Conservation (phyloP, 1,284 basidiomycete genomes). For the Fomitiporia mediterranea region DNA sequence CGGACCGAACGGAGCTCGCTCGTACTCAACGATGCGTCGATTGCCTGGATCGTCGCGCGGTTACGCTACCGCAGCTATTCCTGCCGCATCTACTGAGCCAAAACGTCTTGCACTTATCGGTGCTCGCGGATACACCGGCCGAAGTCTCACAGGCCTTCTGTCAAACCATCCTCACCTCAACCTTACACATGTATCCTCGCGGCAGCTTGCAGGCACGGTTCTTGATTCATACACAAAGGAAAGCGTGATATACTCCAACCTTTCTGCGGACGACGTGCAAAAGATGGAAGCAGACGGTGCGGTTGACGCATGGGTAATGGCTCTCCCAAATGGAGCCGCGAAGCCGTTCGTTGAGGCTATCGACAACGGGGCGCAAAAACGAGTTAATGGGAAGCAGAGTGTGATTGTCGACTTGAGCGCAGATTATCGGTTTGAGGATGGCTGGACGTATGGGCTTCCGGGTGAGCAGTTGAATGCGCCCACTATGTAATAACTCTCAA, state of each 20-base stretch:
- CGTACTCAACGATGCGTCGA: slow-evolving; percentile 67
- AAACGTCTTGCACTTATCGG: slow-evolving; percentile 96
- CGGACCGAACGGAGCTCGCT: slow-evolving; percentile 36
- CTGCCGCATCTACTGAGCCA: slow-evolving; percentile 46
- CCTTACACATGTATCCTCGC: slow-evolving; percentile 93
- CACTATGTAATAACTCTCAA: slow-evolving; percentile 17
- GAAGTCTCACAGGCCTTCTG: slow-evolving; percentile 83
- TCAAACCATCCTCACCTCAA: slow-evolving; percentile 83
- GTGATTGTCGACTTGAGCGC: slow-evolving; percentile 92
- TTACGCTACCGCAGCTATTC: slow-evolving; percentile 40
- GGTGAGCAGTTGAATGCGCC: slow-evolving; percentile 60
- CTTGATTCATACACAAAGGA: slow-evolving; percentile 84
- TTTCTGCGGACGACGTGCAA: slow-evolving; percentile 74
- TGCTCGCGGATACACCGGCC: slow-evolving; percentile 94
- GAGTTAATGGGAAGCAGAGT: slow-evolving; percentile 48
- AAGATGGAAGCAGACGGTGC: slow-evolving; percentile 83
- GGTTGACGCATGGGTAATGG: slow-evolving; percentile 98
- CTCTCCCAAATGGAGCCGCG: slow-evolving; percentile 94
- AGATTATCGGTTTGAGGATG: slow-evolving; percentile 92
- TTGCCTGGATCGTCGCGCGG: slow-evolving; percentile 47
- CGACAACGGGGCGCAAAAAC: slow-evolving; percentile 65
- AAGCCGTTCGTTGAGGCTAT: slow-evolving; percentile 98
- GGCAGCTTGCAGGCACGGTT: slow-evolving; percentile 84
- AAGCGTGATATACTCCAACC: slow-evolving; percentile 73
- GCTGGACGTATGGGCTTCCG: slow-evolving; percentile 97